A percentile compares a stretch with the other conserved stretches of the same genome.
Conservation (phyloP, 176 grass and related monocot species). For the Microstegium vimineum region DNA sequence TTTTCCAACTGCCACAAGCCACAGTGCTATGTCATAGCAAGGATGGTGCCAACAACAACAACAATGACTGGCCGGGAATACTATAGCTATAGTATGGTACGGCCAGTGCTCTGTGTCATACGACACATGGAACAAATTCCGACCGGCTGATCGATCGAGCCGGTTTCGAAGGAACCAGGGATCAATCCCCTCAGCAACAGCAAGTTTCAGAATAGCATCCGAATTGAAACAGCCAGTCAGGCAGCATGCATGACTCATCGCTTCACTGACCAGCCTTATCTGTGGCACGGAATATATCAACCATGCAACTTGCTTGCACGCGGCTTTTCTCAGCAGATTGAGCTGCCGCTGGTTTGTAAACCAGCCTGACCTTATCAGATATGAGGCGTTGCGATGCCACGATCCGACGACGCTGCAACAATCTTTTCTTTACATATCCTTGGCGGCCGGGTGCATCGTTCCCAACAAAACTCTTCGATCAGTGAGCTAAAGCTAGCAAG, state of each 20-base stretch:
- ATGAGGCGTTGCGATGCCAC: slow-evolving; percentile 29
- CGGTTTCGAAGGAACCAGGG: slow-evolving; percentile 22
- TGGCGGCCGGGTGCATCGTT: neutral
- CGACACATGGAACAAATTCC: neutral
- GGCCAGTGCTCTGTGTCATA: neutral
- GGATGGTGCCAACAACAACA: neutral
- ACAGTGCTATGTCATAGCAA: neutral
- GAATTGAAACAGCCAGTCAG: neutral
- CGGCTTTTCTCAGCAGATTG: slow-evolving; percentile 36
- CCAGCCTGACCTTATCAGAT: slow-evolving; percentile 33
- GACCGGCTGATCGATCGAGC: neutral
- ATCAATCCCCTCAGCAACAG: slow-evolving; percentile 33
- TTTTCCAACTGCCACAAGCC: neutral
- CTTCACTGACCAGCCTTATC: slow-evolving; percentile 31
- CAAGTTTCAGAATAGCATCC: slow-evolving; percentile 49
- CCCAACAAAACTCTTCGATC: slow-evolving; percentile 9
- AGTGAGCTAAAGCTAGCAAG: slow-evolving; percentile 10
- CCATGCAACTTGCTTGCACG: slow-evolving; percentile 26
- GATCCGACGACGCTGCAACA: slow-evolving; percentile 30
- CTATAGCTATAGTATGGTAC: neutral
- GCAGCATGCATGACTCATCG: slow-evolving; percentile 10
- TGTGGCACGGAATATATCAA: slow-evolving; percentile 26
- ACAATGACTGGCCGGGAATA: neutral
- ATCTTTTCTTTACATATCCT: slow-evolving; percentile 29
- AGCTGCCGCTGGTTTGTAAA: slow-evolving; percentile 25